These are phyloP conservation scores for Dioszegia crocea DNA, from an alignment of 768 basidiomycete genomes.

Conservation along the genomic window DNA sequence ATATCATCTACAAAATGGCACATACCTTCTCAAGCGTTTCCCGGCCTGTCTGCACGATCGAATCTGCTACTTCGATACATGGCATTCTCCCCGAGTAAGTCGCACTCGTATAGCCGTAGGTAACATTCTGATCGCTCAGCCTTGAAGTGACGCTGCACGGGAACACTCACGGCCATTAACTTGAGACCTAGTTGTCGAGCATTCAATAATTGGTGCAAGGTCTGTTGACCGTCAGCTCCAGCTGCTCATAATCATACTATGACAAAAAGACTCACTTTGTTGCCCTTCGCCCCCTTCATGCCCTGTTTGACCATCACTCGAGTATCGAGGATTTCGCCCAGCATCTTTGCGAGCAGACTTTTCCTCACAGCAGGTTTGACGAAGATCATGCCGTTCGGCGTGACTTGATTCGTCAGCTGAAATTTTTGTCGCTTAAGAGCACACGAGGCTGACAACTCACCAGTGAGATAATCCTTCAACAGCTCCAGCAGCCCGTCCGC, in stretches of 20 bases:
- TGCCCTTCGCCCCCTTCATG: slow-evolving; percentile 72
- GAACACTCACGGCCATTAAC: slow-evolving; percentile 75
- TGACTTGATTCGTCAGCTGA: slow-evolving; percentile 57
- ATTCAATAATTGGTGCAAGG: slow-evolving; percentile 69
- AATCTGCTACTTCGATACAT: slow-evolving; percentile 94
- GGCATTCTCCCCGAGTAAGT: slow-evolving; percentile 97
- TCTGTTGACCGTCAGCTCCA: slow-evolving; percentile 53
- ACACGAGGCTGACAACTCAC: slow-evolving; percentile 52
- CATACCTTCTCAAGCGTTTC: slow-evolving; percentile 89
- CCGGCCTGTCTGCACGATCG: slow-evolving; percentile 92
- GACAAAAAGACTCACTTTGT: slow-evolving; percentile 60
- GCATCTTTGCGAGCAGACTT: slow-evolving; percentile 83
- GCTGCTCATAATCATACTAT: too few species aligned
- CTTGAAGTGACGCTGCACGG: not conserved
- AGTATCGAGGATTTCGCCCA: slow-evolving; percentile 85
- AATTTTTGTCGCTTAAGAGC: too few species aligned
- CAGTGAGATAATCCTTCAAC: slow-evolving; percentile 70
- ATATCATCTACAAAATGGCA: not conserved
- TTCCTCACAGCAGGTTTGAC: slow-evolving; percentile 77
- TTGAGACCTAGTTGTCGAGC: slow-evolving; percentile 91
- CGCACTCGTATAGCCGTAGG: slow-evolving; percentile 93
- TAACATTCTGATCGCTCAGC: slow-evolving; percentile 51
- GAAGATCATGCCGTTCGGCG: slow-evolving; percentile 93
- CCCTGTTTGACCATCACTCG: slow-evolving; percentile 97
- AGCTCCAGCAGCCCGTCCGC: slow-evolving; percentile 65